Evolutionary conservation across 1,284 basidiomycete genomes (phyloP).

Genomic region (Irpex lacteus): DNA sequence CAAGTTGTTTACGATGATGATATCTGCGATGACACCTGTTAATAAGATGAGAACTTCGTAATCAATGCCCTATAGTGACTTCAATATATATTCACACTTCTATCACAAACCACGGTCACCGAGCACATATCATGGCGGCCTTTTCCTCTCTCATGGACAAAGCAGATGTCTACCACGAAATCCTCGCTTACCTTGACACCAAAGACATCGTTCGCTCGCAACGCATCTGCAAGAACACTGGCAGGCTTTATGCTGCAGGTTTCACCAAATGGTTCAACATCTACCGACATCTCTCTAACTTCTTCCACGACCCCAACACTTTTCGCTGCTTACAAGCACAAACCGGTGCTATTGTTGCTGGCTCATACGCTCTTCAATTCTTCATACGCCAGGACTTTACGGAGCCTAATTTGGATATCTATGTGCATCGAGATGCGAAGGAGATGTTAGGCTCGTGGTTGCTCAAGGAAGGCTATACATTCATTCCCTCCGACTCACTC

Average conservation of each 20-base stretch:
- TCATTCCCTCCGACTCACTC: neutral
- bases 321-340: neutral
- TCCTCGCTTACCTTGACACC: neutral
- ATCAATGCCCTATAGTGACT: too few relatives aligned
- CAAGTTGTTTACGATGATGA: too few relatives aligned
- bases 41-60: too few relatives aligned
- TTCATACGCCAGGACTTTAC: neutral
- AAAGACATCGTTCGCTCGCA: neutral
- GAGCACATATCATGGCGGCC: neutral
- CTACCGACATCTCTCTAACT: neutral
- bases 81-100: too few relatives aligned
- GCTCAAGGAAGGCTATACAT: neutral
- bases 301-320: neutral
- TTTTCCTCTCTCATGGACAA: neutral
- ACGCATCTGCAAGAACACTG: neutral
- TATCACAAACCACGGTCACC: too few relatives aligned
- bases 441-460: neutral
- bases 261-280: neutral
- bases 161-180: neutral
- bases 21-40: too few relatives aligned
- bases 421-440: neutral
- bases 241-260: neutral
- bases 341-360: neutral
- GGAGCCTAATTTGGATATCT: neutral
- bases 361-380: neutral